Base-by-base conservation (phyloP, 768 basidiomycete species). In the Tylopilus rubrobrunneus region DNA sequence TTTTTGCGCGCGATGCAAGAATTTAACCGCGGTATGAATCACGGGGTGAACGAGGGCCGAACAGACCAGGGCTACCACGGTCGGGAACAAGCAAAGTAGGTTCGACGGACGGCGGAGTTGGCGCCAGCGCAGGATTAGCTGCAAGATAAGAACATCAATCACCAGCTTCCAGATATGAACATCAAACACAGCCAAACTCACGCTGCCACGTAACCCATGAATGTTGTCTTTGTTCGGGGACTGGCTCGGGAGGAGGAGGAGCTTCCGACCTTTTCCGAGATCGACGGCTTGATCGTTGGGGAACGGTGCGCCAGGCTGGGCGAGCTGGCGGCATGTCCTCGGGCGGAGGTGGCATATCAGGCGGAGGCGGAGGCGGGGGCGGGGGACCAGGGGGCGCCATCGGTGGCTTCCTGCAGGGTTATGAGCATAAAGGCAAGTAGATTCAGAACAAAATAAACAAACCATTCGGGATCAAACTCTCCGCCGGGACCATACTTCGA, bases 381-480 rank as follows among this genome's bases (percentile, higher is more conserved):
- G 31, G 31, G 7, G 72, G 69, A 25, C 71, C 71, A 31, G 71
- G 73, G 34, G 74, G 21, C 19, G 47, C 56, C 56, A 64, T 61
- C 14, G 70, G 74, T n/a, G 80, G 81, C 71, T 73, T 75, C 78
- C 76, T 77, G 45, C 19, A 10, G 21, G n/a, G n/a, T 41, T 51
- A 33, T 51, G 51, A 57, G 37, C 8, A 23, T 40, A 52, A 33
- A 7, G 12, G 7, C 36, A 4, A 17, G 21, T 6, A 7, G 3
- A 9, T 29, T 15, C n/a, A 31, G 19, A 34, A 47, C 21, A 21
- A 7, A 51, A n/a, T 2, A 17, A 23, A 48, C 71, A 58, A 36
- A 84, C 90, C 91, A 92, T n/a, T 88, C 84, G 8, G 85, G 80
- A 62, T 91, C 86, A 63, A 87, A 93, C 67, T 90, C 86, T 48